These are phyloP conservation scores for Wickerhamiella pararugosa DNA, from an alignment of 1,139 yeast genomes.

Conservation along the genomic window DNA sequence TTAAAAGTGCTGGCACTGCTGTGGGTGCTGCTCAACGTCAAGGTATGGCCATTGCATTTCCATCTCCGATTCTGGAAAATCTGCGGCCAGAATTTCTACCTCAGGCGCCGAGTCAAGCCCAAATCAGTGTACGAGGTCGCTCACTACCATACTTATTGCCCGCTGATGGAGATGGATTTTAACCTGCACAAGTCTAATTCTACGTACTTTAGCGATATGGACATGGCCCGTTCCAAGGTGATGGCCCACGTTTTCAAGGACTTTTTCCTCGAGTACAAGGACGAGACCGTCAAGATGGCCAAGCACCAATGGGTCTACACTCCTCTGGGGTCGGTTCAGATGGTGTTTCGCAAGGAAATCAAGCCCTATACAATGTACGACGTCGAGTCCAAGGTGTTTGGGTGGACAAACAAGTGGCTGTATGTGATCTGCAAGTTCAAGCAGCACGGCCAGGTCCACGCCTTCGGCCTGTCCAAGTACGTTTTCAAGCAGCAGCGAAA, in stretches of 20 bases:
- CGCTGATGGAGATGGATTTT: conserved; percentile 71
- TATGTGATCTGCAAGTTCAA: conserved; percentile 53
- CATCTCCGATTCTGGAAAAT: conserved; percentile 44
- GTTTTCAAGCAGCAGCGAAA: conserved; percentile 61
- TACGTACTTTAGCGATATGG: conserved; percentile 74
- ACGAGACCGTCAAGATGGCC: conserved; percentile 20
- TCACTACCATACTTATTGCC: conserved; percentile 41
- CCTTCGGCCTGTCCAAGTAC: conserved; percentile 60
- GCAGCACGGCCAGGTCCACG: conserved; percentile 32
- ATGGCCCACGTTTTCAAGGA: conserved; percentile 36
- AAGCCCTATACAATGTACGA: conserved; percentile 45
- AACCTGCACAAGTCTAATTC: conserved; percentile 79
- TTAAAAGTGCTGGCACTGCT: conserved; percentile 9
- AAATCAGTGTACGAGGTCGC: conserved; percentile 32
- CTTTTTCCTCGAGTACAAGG: conserved; percentile 25
- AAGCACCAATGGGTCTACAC: conserved; percentile 42
- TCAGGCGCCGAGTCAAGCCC: conserved; percentile 22
- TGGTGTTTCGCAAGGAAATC: conserved; percentile 59
- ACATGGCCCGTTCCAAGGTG: conserved; percentile 57
- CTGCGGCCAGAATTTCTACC: conserved; percentile 28
- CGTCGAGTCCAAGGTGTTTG: conserved; percentile 44
- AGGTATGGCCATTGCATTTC: conserved; percentile 58
- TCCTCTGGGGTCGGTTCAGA: conserved; percentile 63
- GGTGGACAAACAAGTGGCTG: conserved; percentile 86
- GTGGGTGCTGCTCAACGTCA: conserved; percentile 24